Evolutionary conservation across 1,284 basidiomycete genomes (phyloP).

Genomic region (Salmacisia buchloeana): DNA sequence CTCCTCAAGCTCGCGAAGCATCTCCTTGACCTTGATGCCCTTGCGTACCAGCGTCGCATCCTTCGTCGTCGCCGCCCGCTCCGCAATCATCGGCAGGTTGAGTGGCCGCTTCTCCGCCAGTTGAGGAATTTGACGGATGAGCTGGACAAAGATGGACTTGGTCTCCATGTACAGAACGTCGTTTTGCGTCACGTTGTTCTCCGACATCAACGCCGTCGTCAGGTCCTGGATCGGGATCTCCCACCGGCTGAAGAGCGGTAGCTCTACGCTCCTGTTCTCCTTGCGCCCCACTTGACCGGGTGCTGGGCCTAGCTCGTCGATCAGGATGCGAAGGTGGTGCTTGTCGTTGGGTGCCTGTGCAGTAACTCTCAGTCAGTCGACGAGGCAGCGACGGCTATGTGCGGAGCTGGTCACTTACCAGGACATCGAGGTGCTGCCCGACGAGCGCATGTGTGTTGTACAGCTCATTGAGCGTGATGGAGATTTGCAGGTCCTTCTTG

Average conservation of each 20-base stretch:
- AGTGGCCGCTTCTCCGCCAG: slow-evolving; percentile 78
- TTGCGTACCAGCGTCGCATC: slow-evolving; percentile 88
- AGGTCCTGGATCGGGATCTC: slow-evolving; percentile 98
- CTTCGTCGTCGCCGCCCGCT: slow-evolving; percentile 91
- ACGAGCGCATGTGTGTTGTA: slow-evolving; percentile 96
- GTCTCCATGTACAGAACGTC: slow-evolving; percentile 99
- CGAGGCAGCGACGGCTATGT: neutral
- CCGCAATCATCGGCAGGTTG: slow-evolving; percentile 81
- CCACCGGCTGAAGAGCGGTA: slow-evolving; percentile 93
- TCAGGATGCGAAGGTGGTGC: slow-evolving; percentile 89
- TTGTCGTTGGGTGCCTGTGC: slow-evolving; percentile 79
- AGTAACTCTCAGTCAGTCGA: slow-evolving; percentile 53
- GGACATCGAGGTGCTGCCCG: slow-evolving; percentile 84
- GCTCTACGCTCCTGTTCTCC: slow-evolving; percentile 89
- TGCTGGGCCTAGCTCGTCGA: slow-evolving; percentile 87
- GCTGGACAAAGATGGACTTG: slow-evolving; percentile 97
- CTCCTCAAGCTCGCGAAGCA: slow-evolving; percentile 91
- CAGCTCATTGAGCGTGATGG: slow-evolving; percentile 98
- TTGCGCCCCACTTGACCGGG: slow-evolving; percentile 92
- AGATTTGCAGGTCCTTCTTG: slow-evolving; percentile 95
- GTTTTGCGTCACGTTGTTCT: slow-evolving; percentile 88
- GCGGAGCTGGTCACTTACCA: slow-evolving; percentile 60
- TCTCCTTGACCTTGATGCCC: slow-evolving; percentile 98
- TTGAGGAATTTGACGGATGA: slow-evolving; percentile 87
- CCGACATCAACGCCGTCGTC: slow-evolving; percentile 82